Base-by-base conservation (phyloP, 2,329 filamentous ascomycete species). In the Exophiala oligosperma region DNA sequence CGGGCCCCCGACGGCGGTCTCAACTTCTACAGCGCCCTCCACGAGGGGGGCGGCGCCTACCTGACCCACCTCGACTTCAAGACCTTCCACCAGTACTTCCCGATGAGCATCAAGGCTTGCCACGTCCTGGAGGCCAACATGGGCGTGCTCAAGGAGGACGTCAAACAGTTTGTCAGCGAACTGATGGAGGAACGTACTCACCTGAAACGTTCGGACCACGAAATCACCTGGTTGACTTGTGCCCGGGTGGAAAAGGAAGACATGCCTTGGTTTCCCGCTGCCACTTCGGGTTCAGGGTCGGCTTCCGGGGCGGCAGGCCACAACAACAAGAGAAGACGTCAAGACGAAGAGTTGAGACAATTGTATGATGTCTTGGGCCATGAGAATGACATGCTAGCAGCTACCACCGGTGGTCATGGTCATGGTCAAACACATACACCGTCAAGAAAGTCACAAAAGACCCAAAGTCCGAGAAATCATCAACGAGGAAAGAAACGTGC, bases 141-240 rank as follows among this genome's bases (percentile, higher is more conserved):
- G 62, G 64, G 37, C 63, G 74, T 63, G 23, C 69, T 81, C 43
- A 77, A 77, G 66, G 66, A 70, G 21, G 68, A 73, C 14, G 71
- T 80, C 4, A 69, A 71, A 51, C 51, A 54, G 9, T 67, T 70
- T 26, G 72, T 70, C 56, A 64, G 61, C 26, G 29, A 65, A 24
- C 60, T 82, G 44, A 66, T 80, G 57, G 65, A 70, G 23, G 74
- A 73, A 28, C 66, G 71, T 23, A 74, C 72, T 38, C 72, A 74
- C 54, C 69, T 78, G 17, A 75, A 79, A 53, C 59, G 71, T 6
- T 64, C 68, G 2, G 61, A 69, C 26, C 72, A 69, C 32, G 69
- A 69, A 0, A 61, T 80, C 32, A 52, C 68, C 2, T 78, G 79
- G 65, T 68, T 81, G 50, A 80, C 79, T 1, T 80, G 77, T 64